Percentiles rank a stretch among this genome's conserved stretches.
Conservation (phyloP, 306 rosid genomes). For the Vigna nakashimae region DNA sequence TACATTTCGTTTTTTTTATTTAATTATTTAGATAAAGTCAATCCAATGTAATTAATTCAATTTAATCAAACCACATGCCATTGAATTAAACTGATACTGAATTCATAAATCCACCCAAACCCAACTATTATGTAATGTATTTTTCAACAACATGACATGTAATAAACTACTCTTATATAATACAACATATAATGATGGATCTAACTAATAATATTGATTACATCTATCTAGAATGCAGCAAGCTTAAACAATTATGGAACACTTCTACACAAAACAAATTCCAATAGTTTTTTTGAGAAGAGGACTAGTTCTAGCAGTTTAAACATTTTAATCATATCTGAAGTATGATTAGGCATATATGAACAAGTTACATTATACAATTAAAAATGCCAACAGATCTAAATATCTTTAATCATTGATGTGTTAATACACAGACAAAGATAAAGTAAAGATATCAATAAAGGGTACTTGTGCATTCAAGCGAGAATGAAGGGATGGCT, state of each 20-base stretch:
- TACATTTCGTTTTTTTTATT: no score
- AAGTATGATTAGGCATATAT: constrained; percentile 3
- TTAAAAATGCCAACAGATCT: constrained; percentile 32
- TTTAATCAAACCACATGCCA: no score
- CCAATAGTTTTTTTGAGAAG: not conserved
- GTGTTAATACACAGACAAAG: constrained; percentile 10
- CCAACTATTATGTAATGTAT: no score
- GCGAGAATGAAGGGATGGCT: constrained; percentile 37
- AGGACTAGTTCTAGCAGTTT: constrained; percentile 28
- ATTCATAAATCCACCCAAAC: no score
- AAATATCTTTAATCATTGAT: constrained; percentile 34
- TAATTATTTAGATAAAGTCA: no score
- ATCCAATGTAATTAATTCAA: no score
- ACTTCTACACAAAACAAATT: no score
- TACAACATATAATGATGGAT: no score
- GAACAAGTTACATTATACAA: not conserved
- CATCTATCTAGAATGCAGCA: constrained; percentile 3
- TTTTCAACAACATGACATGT: no score
- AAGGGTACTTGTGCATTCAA: no score
- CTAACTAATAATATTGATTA: not conserved
- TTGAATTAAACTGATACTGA: no score
- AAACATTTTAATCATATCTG: constrained; percentile 13
- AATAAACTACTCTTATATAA: no score
- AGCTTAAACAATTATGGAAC: not conserved
- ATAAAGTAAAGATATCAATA: not conserved